Percentiles rank a stretch among this genome's conserved stretches.
phyloP scores from a whole-genome alignment of 352 stramenopile species.

The Globisporangium barbulae region DNA sequence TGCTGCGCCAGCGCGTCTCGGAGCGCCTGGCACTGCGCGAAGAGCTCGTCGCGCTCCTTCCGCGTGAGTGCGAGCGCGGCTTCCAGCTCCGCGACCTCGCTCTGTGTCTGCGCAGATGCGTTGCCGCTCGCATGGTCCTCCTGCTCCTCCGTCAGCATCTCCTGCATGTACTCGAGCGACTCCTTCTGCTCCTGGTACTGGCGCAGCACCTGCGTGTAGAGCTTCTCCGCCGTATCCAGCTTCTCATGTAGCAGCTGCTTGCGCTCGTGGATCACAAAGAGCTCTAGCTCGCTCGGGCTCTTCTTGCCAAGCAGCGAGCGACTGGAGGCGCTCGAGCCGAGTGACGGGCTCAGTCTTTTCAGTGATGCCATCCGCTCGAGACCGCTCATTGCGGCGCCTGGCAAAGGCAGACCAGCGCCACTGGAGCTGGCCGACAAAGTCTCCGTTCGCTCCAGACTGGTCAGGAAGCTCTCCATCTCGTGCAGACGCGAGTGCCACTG shows the following conservation, averaged over 20 bases:
- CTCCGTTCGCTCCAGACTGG: slow-evolving; percentile 17
- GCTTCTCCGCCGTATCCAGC: slow-evolving; percentile 65
- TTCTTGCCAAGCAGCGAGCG: slow-evolving; percentile 26
- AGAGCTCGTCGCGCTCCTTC: slow-evolving; percentile 60
- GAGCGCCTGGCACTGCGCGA: slow-evolving; percentile 54
- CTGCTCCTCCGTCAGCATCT: slow-evolving; percentile 52
- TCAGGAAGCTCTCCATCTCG: slow-evolving; percentile 58
- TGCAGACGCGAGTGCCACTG: slow-evolving; percentile 43
- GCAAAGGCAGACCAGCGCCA: background rate
- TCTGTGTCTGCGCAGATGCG: slow-evolving; percentile 10
- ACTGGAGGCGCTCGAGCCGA: slow-evolving; percentile 24
- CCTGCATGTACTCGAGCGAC: slow-evolving; percentile 55
- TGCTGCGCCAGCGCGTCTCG: slow-evolving; percentile 39
- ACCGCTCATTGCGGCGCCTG: background rate
- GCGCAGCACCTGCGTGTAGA: slow-evolving; percentile 67
- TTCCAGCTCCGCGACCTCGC: slow-evolving; percentile 28
- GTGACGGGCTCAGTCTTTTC: background rate
- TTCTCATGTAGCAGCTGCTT: slow-evolving; percentile 51
- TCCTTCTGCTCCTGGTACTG: slow-evolving; percentile 64
- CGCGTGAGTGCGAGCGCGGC: slow-evolving; percentile 30
- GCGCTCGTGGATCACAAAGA: slow-evolving; percentile 34
- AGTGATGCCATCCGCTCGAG: slow-evolving; percentile 3
- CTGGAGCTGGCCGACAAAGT: background rate
- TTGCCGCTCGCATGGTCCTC: slow-evolving; percentile 22
- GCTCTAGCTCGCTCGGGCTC: slow-evolving; percentile 22